These are phyloP conservation scores for Blastobotrys muscicola DNA, from an alignment of 805 yeast genomes.

Conservation along the genomic window DNA sequence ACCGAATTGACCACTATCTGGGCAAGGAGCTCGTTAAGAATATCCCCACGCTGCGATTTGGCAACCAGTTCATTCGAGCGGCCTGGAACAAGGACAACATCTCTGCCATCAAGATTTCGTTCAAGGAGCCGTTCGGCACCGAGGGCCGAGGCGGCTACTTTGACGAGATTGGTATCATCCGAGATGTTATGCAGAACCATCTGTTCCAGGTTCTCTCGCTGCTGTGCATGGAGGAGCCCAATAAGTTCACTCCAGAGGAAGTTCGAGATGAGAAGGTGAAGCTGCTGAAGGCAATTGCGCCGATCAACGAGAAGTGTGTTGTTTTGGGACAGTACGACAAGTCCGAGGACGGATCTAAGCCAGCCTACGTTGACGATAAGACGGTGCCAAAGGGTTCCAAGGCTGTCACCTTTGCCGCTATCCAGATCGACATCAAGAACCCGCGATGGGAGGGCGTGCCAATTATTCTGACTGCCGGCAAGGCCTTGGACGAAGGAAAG, in stretches of 20 bases:
- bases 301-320: slow-evolving; percentile 55
- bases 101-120: slow-evolving; percentile 73
- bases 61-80: slow-evolving; percentile 79
- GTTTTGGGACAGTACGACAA: slow-evolving; percentile 81
- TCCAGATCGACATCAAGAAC: slow-evolving; percentile 67
- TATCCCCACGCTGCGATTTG: slow-evolving; percentile 79
- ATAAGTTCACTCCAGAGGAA: slow-evolving; percentile 82
- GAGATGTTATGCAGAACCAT: slow-evolving; percentile 99
- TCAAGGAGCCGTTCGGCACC: slow-evolving; percentile 98
- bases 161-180: slow-evolving; percentile 86
- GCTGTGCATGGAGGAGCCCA: slow-evolving; percentile 93
- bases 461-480: slow-evolving; percentile 90
- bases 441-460: slow-evolving; percentile 99
- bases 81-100: slow-evolving; percentile 80
- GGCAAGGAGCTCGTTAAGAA: slow-evolving; percentile 98
- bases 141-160: slow-evolving; percentile 99
- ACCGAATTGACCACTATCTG: slow-evolving; percentile 92
- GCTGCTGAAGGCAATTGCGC: slow-evolving; percentile 71
- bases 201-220: slow-evolving; percentile 84
- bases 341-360: slow-evolving; percentile 81
- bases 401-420: slow-evolving; percentile 87
- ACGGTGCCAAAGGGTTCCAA: slow-evolving; percentile 76
- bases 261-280: slow-evolving; percentile 95
- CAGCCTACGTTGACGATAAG: slow-evolving; percentile 85
- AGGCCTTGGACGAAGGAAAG: slow-evolving; percentile 89